Percentiles rank a stretch among this genome's conserved stretches.
Conservation (phyloP, 257 asterid species). For the Leonotis leonurus region DNA sequence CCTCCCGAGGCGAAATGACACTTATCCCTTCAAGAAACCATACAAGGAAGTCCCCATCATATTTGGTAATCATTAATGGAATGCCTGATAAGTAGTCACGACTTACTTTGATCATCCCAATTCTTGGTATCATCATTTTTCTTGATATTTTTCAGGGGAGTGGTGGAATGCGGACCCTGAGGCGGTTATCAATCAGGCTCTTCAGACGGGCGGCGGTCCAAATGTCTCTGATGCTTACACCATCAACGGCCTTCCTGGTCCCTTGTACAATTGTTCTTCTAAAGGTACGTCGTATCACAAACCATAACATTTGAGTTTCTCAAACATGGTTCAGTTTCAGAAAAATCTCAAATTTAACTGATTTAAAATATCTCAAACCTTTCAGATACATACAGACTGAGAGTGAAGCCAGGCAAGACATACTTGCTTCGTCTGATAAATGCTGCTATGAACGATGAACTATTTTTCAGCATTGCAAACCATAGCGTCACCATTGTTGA, state of each 20-base stretch:
- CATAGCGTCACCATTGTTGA: slow-evolving; percentile 55
- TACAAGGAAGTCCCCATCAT: slow-evolving; percentile 55
- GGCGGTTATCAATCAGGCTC: slow-evolving; percentile 57
- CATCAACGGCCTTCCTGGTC: slow-evolving; percentile 72
- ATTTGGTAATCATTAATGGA: slow-evolving; percentile 34
- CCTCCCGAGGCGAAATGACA: slow-evolving; percentile 43
- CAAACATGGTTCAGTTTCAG: not conserved
- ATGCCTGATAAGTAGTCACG: not conserved
- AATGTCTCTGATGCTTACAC: slow-evolving; percentile 69
- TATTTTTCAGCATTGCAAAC: slow-evolving; percentile 63
- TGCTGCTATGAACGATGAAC: slow-evolving; percentile 66
- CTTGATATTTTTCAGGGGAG: slow-evolving; percentile 36
- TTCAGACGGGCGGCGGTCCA: slow-evolving; percentile 58
- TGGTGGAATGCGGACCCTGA: slow-evolving; percentile 72
- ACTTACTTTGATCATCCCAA: not conserved
- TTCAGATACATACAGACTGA: slow-evolving; percentile 51
- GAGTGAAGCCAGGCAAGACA: slow-evolving; percentile 55
- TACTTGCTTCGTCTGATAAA: slow-evolving; percentile 64
- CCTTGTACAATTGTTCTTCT: slow-evolving; percentile 57
- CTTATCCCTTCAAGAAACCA: slow-evolving; percentile 61
- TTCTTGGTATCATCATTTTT: not conserved
- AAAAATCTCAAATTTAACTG: not conserved
- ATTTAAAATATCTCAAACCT: not conserved
- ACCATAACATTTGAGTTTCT: not conserved
- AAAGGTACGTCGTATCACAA: slow-evolving; percentile 38